Evolutionary conservation across 345 rosid genomes (phyloP).

Genomic region (Murraya paniculata): DNA sequence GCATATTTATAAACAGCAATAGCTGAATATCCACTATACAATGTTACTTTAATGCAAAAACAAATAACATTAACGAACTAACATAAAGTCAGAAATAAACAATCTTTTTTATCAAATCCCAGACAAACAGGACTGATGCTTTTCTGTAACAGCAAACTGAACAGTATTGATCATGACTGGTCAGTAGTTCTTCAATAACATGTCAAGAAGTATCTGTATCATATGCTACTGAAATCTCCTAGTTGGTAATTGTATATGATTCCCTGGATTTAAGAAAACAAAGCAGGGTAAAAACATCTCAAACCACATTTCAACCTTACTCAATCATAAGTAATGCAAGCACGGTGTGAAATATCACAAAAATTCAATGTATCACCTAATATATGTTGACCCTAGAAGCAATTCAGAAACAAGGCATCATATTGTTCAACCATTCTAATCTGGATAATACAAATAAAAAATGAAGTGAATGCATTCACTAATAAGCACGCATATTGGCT

Average conservation of each 20-base stretch:
- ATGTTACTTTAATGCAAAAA: background rate
- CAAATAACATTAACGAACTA: background rate
- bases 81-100: conserved; percentile 8
- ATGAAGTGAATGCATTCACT: background rate
- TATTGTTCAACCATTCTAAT: background rate
- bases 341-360: background rate
- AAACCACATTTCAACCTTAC: background rate
- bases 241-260: conserved; percentile 2
- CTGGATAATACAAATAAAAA: background rate
- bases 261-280: conserved; percentile 8
- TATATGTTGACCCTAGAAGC: background rate
- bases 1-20: background rate
- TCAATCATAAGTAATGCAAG: background rate
- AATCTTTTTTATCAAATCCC: conserved; percentile 12
- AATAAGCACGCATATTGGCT: background rate
- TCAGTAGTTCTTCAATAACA: conserved; percentile 9
- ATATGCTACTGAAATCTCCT: conserved; percentile 8
- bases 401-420: background rate
- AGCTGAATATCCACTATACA: background rate
- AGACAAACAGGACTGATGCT: background rate
- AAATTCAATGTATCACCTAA: background rate
- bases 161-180: conserved; percentile 1
- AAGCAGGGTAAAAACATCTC: background rate
- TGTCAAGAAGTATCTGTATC: conserved; percentile 13
- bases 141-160: conserved; percentile 4